Conservation (phyloP, 2,329 filamentous ascomycete species). For the Penicillium sp. region DNA sequence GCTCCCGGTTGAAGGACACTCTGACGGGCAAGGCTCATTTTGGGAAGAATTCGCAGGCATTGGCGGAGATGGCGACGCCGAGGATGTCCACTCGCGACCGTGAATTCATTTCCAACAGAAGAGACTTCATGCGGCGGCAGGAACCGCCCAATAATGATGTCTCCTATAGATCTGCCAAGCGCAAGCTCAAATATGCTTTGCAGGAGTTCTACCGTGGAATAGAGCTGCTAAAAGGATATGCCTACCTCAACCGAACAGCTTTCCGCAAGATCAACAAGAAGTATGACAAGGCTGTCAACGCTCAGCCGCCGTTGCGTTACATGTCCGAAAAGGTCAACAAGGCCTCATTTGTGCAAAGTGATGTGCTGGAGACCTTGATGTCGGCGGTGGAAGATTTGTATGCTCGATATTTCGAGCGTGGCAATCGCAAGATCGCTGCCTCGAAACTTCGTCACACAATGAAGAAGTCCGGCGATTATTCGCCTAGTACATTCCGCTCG, state of each 20-base stretch:
- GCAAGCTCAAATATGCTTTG: constrained; percentile 84
- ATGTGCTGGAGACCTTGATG: constrained; percentile 77
- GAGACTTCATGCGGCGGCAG: constrained; percentile 52
- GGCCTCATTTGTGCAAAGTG: constrained; percentile 87
- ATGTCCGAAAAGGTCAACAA: constrained; percentile 90
- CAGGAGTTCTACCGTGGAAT: constrained; percentile 92
- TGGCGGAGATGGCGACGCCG: constrained; percentile 46
- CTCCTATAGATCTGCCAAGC: constrained; percentile 81
- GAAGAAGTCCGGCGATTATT: constrained; percentile 58
- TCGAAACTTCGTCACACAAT: constrained; percentile 77
- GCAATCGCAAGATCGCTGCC: constrained; percentile 87
- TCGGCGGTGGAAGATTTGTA: constrained; percentile 85
- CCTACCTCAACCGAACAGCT: constrained; percentile 83
- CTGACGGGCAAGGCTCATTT: constrained; percentile 49
- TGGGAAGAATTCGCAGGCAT: constrained; percentile 56
- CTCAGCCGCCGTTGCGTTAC: constrained; percentile 73
- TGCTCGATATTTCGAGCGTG: constrained; percentile 87
- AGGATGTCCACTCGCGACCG: constrained; percentile 32
- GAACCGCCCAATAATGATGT: constrained; percentile 57
- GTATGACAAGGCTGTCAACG: constrained; percentile 86
- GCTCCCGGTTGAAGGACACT: constrained; percentile 37
- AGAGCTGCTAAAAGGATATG: constrained; percentile 88
- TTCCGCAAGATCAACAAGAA: constrained; percentile 99
- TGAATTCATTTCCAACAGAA: constrained; percentile 31
- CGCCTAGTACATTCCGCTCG: constrained; percentile 58